These are phyloP conservation scores for Starmerella khaoyaiensis DNA, from an alignment of 805 yeast genomes.

Conservation along the genomic window DNA sequence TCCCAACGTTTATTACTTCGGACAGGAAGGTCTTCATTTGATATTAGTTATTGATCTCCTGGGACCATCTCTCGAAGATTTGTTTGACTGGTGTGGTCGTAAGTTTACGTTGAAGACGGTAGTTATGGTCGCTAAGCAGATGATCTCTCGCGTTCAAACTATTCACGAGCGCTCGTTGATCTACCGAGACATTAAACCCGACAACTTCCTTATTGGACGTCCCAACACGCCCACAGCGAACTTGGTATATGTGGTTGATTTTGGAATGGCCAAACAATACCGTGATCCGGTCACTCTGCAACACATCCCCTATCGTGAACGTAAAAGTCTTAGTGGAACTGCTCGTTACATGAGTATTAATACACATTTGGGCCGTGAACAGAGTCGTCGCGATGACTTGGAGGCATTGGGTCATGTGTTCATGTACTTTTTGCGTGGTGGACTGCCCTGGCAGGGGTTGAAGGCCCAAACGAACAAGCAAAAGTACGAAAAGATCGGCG, in stretches of 20 bases:
- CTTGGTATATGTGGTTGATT: slow-evolving; percentile 79
- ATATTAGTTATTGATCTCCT: slow-evolving; percentile 84
- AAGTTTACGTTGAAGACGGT: slow-evolving; percentile 78
- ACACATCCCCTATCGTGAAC: slow-evolving; percentile 94
- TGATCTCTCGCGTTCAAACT: slow-evolving; percentile 74
- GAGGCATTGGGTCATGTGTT: slow-evolving; percentile 96
- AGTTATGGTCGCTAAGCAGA: slow-evolving; percentile 86
- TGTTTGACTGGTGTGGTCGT: slow-evolving; percentile 97
- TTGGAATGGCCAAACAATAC: slow-evolving; percentile 97
- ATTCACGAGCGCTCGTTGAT: slow-evolving; percentile 84
- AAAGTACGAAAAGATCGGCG: slow-evolving; percentile 94
- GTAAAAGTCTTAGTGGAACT: slow-evolving; percentile 90
- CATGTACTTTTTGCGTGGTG: slow-evolving; percentile 77
- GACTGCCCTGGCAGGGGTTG: slow-evolving; percentile 96
- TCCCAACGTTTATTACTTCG: slow-evolving; percentile 95
- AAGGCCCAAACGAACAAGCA: slow-evolving; percentile 97
- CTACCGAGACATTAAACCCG: slow-evolving; percentile 95
- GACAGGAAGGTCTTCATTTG: slow-evolving; percentile 95
- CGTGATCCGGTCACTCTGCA: slow-evolving; percentile 91
- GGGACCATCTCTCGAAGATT: slow-evolving; percentile 92
- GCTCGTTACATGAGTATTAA: slow-evolving; percentile 98
- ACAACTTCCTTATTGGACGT: slow-evolving; percentile 86
- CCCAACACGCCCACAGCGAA: slow-evolving; percentile 77
- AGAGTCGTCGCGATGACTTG: slow-evolving; percentile 88
- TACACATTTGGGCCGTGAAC: slow-evolving; percentile 95